These are phyloP conservation scores for Boletus rufocinnamomeus DNA, from an alignment of 768 basidiomycete species.

Conservation along the genomic window DNA sequence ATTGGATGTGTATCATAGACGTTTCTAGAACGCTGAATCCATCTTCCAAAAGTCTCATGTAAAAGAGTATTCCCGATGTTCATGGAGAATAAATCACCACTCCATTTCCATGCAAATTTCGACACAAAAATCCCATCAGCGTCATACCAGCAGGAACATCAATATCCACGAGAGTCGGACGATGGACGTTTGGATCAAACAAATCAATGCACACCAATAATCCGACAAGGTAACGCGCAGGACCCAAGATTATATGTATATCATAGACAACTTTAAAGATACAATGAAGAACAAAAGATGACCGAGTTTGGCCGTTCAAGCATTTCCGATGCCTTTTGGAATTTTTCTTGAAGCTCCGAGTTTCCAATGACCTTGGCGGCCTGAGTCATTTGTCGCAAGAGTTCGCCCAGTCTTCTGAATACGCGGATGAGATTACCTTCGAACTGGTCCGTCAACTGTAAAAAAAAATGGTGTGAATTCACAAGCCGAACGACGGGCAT, in stretches of 20 bases:
- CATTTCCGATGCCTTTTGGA: conserved; percentile 89
- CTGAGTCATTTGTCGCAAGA: conserved; percentile 93
- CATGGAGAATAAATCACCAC: background rate
- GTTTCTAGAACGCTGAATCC: background rate
- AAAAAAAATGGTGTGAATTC: conserved; percentile 1
- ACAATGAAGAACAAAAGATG: conserved; percentile 86
- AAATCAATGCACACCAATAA: background rate
- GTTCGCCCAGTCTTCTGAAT: conserved; percentile 91
- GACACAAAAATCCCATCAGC: background rate
- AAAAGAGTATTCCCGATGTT: background rate
- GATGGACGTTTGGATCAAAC: background rate
- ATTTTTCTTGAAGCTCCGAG: conserved; percentile 89
- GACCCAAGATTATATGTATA: background rate
- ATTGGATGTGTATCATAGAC: conserved; percentile 8
- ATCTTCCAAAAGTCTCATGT: background rate
- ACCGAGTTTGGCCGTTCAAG: conserved; percentile 93
- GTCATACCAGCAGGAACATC: background rate
- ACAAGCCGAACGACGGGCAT: background rate
- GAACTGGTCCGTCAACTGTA: conserved; percentile 90
- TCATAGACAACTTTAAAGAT: conserved; percentile 48
- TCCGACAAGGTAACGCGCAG: background rate
- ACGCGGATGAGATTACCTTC: conserved; percentile 97
- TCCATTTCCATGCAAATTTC: background rate
- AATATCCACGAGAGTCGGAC: background rate
- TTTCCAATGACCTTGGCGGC: conserved; percentile 98